phyloP scores from a whole-genome alignment of 331 rosid species.

The Arachis monticola region DNA sequence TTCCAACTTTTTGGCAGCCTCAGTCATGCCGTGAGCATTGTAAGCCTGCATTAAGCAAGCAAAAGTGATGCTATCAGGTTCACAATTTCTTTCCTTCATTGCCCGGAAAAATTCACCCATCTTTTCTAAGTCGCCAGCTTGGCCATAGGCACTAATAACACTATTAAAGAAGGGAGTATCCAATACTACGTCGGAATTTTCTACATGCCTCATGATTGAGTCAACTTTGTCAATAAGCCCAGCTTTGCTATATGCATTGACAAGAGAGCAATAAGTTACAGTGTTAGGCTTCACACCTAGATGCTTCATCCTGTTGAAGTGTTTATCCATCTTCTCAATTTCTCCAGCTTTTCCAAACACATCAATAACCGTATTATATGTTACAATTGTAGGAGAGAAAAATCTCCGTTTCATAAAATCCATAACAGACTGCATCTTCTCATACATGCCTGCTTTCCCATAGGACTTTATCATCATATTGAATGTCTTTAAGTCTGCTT shows the following conservation, averaged over 20 bases:
- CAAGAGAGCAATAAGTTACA: constrained; percentile 80
- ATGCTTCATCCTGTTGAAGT: constrained; percentile 75
- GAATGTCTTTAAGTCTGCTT: constrained; percentile 77
- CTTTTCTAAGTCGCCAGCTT: constrained; percentile 64
- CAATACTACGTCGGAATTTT: constrained; percentile 72
- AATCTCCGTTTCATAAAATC: constrained; percentile 76
- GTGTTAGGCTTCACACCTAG: constrained; percentile 86
- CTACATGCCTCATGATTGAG: constrained; percentile 75
- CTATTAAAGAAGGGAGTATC: constrained; percentile 89
- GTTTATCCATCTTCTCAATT: constrained; percentile 63
- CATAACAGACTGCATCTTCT: constrained; percentile 68
- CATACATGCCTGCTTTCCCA: constrained; percentile 76
- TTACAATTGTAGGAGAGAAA: constrained; percentile 72
- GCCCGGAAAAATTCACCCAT: constrained; percentile 65
- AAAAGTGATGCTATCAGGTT: constrained; percentile 69
- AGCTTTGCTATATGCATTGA: constrained; percentile 73
- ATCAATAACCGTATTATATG: constrained; percentile 78
- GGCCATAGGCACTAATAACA: constrained; percentile 73
- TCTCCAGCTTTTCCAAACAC: constrained; percentile 82
- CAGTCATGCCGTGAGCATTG: constrained; percentile 68
- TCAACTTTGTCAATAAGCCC: constrained; percentile 64
- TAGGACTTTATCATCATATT: constrained; percentile 81
- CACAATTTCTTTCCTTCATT: constrained; percentile 73
- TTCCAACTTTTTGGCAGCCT: constrained; percentile 67
- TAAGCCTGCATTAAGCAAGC: constrained; percentile 76